Base-by-base conservation (phyloP, 306 rosid genomes). In the Corylus americana region DNA sequence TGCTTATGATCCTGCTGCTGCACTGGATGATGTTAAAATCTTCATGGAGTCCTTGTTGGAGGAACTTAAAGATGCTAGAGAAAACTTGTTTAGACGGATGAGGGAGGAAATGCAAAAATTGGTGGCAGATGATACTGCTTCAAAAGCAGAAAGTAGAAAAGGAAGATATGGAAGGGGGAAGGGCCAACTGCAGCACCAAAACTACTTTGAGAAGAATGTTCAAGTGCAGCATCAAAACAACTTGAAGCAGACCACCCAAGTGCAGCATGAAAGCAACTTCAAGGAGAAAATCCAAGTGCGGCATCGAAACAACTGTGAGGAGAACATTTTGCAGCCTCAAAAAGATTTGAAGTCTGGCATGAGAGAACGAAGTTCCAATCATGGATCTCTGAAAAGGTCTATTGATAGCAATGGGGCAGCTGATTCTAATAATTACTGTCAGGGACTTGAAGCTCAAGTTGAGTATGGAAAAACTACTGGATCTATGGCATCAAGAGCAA, bases 21-120 rank as follows among this genome's bases (percentile, higher is more conserved):
- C 80, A 39, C 70, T 84, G 63, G 77, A 73, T 73, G 87, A 84
- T 69, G n/a, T 80, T 55, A 73, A 84, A 35, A 17, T 55, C 59
- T 77, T 66, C 48, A 77, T 53, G 80, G 76, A 42, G n/a, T 77
- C 84, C 70, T 51, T 84, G 54, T 44, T 80, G 44, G 79, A 80
- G 55, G 84, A 84, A 50, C 84, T 84, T 77, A 77, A 78, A 70
- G 71, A 51, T 71, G 20, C 74, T 1, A 68, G 82, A 14, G 82
- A 80, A 44, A 77, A 77, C 20, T 51, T 84, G 71, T 29, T 80
- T 18, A 53, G 51, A 42, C n/a, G 77, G 87, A 77, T 84, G 82
- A 77, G 61, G 79, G 79, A 74, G 42, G 87, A 84, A 74, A 59
- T 84, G 76, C 61, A 50, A 57, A 67, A 80, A 57, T 17, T 84